Base-by-base conservation (phyloP, 192 early-diverging fungal species). In the Borealophlyctis nickersoniae region DNA sequence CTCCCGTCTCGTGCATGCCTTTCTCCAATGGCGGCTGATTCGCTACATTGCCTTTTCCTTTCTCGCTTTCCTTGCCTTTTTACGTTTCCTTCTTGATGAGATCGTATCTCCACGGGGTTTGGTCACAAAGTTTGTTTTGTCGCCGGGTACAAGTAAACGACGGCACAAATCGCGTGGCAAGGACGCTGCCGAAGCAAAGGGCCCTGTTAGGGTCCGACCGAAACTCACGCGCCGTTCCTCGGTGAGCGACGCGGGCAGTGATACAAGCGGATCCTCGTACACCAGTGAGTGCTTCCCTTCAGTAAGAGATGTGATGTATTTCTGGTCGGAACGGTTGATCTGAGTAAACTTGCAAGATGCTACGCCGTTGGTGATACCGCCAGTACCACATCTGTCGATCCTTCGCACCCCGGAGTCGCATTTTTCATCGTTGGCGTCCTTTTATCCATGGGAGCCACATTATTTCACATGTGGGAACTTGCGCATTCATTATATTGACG, bases 391-490 rank as follows among this genome's bases (percentile, higher is more conserved):
- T 26, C 52, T 19, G 33, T 36, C 11, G 39, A 54, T 13, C 7
- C 65, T 3, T 58, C 31, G 28, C 39, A 58, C 19, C 65, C 65
- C 2, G 34, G 49, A 28, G 49, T 66, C 35, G 23, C 48, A 23
- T 49, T 23, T 1, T 19, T 23, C 48, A 49, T 49, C 1, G 23
- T 49, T 49, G 19, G 19, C 23, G 23, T 19, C 48, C 48, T 49
- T 1, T 49, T 23, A 49, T 14, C 45, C 45, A 48, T 13, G n/a
- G 45, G n/a, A n/a, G 45, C 13, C n/a, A n/a, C 45, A 61, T 1
- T 68, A 68, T 39, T 68, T 68, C 51, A 68, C 60, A 35, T 16
- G 60, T 11, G 66, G 58, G 29, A 14, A 49, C 11, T 16, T 68
- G 29, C 48, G 66, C 30, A 35, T 68, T 3, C 58, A 61, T 35